phyloP scores from a whole-genome alignment of 2,329 filamentous ascomycete species.

The Epicoccum nigrum region DNA sequence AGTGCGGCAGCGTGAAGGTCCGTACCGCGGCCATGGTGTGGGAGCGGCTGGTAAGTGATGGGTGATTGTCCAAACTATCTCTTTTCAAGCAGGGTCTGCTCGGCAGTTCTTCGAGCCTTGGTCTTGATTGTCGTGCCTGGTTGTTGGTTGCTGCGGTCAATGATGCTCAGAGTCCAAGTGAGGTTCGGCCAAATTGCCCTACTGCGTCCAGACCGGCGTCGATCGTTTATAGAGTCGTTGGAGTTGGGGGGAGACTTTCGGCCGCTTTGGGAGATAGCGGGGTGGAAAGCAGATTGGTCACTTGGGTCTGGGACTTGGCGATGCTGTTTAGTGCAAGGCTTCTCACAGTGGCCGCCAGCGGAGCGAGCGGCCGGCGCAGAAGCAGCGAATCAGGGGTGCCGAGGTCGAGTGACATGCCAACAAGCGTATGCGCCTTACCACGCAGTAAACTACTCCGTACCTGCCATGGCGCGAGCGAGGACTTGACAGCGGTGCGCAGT shows the following conservation, averaged over 20 bases:
- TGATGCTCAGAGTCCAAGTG: background rate
- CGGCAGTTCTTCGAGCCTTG: background rate
- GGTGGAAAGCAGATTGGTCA: constrained; percentile 2
- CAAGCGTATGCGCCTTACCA: background rate
- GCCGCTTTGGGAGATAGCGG: constrained; percentile 27
- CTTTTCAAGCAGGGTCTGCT: background rate
- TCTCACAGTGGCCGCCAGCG: background rate
- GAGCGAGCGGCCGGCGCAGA: constrained; percentile 1
- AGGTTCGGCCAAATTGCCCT: background rate
- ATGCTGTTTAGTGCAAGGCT: background rate
- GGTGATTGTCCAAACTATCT: constrained; percentile 1
- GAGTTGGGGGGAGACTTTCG: constrained; percentile 1
- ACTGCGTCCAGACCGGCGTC: background rate
- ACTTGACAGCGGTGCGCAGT: background rate
- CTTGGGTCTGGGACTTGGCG: constrained; percentile 5
- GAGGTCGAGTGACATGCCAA: background rate
- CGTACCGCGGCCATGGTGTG: constrained; percentile 56
- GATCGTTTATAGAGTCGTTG: constrained; percentile 3
- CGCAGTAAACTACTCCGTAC: background rate
- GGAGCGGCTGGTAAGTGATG: background rate
- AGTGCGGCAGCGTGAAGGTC: constrained; percentile 74
- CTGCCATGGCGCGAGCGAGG: background rate
- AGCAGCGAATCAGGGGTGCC: constrained; percentile 4
- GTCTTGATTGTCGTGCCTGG: background rate
- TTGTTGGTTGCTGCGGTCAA: background rate